Percentiles rank a stretch among this genome's conserved stretches.
Evolutionary conservation across 257 asterid genomes (phyloP).

Genomic region (Solanum virginianum): DNA sequence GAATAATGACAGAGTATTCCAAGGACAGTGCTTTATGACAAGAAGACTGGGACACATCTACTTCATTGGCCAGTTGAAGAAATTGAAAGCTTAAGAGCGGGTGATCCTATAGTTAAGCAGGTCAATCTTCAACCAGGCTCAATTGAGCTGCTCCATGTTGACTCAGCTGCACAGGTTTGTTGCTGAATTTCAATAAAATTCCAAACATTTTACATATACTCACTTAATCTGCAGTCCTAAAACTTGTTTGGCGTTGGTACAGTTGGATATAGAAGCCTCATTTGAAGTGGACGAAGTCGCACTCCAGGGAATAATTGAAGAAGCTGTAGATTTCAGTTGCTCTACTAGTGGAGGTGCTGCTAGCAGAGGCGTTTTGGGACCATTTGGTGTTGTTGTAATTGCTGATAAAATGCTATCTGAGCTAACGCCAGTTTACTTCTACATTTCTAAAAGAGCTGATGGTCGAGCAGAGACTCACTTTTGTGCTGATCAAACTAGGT

Average conservation of each 20-base stretch:
- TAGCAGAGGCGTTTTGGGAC: slow-evolving; percentile 59
- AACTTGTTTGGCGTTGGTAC: slow-evolving; percentile 3
- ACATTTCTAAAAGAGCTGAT: slow-evolving; percentile 33
- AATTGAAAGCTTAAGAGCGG: slow-evolving; percentile 58
- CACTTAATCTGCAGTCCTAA: neutral
- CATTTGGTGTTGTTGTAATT: slow-evolving; percentile 62
- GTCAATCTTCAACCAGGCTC: slow-evolving; percentile 66
- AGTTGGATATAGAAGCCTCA: slow-evolving; percentile 57
- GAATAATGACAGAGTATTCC: slow-evolving; percentile 43
- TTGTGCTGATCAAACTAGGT: slow-evolving; percentile 71
- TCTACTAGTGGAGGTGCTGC: slow-evolving; percentile 59
- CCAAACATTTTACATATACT: neutral
- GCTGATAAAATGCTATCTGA: slow-evolving; percentile 46
- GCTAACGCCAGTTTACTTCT: slow-evolving; percentile 65
- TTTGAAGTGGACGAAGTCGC: slow-evolving; percentile 37
- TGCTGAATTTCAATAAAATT: neutral
- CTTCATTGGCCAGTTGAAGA: slow-evolving; percentile 88
- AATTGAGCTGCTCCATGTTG: slow-evolving; percentile 34
- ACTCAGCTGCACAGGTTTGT: slow-evolving; percentile 51
- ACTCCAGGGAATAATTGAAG: slow-evolving; percentile 14
- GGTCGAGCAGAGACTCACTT: slow-evolving; percentile 45
- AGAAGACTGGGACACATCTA: slow-evolving; percentile 40
- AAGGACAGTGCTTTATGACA: slow-evolving; percentile 53
- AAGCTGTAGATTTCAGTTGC: slow-evolving; percentile 30
- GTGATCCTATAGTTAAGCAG: slow-evolving; percentile 23